A percentile compares a stretch with the other conserved stretches of the same genome.
These are phyloP conservation scores for Domatiomyces globalis DNA, from an alignment of 2,329 filamentous ascomycete genomes.

Conservation along the genomic window DNA sequence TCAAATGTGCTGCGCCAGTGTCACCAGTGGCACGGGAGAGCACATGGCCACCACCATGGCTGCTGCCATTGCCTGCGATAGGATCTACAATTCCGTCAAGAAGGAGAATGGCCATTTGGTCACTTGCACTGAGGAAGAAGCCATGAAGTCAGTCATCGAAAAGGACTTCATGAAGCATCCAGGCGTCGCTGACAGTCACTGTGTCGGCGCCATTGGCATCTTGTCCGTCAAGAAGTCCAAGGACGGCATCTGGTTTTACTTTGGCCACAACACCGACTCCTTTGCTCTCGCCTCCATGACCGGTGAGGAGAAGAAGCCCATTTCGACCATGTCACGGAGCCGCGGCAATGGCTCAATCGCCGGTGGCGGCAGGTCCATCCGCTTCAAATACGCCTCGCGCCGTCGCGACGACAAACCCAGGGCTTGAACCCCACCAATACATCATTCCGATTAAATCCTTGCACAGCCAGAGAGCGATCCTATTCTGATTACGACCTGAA, in stretches of 20 bases:
- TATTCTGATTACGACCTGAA: not conserved
- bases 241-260: constrained; percentile 69
- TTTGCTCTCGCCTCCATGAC: constrained; percentile 79
- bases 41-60: constrained; percentile 96
- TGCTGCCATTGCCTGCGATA: constrained; percentile 69
- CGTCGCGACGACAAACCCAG: constrained; percentile 1
- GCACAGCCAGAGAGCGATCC: not conserved
- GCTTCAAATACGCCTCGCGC: constrained; percentile 13
- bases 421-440: not conserved
- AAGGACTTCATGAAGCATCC: constrained; percentile 88
- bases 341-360: constrained; percentile 39
- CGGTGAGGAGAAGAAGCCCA: constrained; percentile 57
- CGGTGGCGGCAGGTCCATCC: constrained; percentile 27
- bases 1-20: constrained; percentile 58
- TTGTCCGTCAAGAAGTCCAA: constrained; percentile 75
- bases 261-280: constrained; percentile 89
- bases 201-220: constrained; percentile 77
- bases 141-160: constrained; percentile 61
- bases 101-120: constrained; percentile 51
- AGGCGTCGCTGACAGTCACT: constrained; percentile 64
- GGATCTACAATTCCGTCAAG: constrained; percentile 59
- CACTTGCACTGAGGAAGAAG: constrained; percentile 60
- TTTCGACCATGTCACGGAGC: constrained; percentile 77
- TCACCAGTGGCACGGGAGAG: constrained; percentile 90
- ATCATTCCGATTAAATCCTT: too few relatives aligned